Percentiles rank a stretch among this genome's conserved stretches.
Conservation (phyloP, 2,329 filamentous ascomycete species). For the Colletotrichum cereale region DNA sequence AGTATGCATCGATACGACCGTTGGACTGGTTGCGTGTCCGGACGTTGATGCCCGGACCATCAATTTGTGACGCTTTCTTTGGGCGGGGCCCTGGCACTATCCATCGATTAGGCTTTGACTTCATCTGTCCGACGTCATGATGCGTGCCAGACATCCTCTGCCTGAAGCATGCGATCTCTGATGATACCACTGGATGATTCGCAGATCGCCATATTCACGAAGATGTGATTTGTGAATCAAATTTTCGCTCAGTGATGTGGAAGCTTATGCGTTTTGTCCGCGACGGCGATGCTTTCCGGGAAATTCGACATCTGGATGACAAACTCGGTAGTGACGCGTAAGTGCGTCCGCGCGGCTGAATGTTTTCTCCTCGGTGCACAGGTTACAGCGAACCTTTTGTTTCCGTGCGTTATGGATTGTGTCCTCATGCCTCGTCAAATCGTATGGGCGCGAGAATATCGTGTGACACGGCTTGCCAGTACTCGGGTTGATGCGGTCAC, state of each 20-base stretch:
- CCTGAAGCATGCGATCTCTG: not conserved
- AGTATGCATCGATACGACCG: not conserved
- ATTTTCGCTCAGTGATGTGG: not conserved
- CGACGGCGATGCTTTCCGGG: constrained; percentile 71
- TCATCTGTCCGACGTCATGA: not conserved
- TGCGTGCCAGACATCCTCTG: not conserved
- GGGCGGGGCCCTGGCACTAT: not conserved
- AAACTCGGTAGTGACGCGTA: constrained; percentile 93
- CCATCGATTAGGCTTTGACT: not conserved
- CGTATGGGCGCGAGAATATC: constrained; percentile 94
- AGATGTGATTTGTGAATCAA: not conserved
- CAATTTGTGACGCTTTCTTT: constrained; percentile 1
- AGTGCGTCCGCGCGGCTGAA: constrained; percentile 96
- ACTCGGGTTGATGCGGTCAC: constrained; percentile 92
- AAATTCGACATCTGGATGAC: constrained; percentile 89
- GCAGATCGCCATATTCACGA: too few relatives aligned
- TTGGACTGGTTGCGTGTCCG: not conserved
- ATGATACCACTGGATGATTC: not conserved
- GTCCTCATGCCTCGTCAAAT: constrained; percentile 95
- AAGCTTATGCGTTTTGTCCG: constrained; percentile 24
- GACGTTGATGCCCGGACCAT: not conserved
- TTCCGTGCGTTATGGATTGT: constrained; percentile 97
- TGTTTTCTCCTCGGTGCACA: constrained; percentile 96
- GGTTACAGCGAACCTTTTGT: constrained; percentile 91
- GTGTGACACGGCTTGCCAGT: constrained; percentile 96